Evolutionary conservation across 495 filamentous ascomycete species (phyloP).

Genomic region (Penicillium paradoxum): DNA sequence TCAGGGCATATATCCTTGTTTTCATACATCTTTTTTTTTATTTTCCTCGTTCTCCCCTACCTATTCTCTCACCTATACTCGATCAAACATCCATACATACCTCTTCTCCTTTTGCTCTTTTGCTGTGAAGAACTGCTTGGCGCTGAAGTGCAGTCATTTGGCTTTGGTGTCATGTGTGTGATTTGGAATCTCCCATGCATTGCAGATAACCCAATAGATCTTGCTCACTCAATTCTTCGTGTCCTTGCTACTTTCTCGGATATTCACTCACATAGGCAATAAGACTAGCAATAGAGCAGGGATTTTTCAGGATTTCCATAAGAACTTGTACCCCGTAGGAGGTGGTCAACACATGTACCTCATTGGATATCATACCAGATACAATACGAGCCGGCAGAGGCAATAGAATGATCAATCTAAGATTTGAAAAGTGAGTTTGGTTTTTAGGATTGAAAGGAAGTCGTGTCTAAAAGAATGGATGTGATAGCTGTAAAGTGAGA

Average conservation of each 20-base stretch:
- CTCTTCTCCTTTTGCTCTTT: not conserved
- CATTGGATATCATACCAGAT: too few species aligned
- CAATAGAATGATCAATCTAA: too few species aligned
- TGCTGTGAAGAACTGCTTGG: not conserved
- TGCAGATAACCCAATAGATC: slow-evolving; percentile 18
- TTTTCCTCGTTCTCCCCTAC: slow-evolving; percentile 3
- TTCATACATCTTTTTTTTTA: slow-evolving; percentile 16
- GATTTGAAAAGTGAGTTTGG: too few species aligned
- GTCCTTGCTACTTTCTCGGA: not conserved
- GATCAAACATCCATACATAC: slow-evolving; percentile 18
- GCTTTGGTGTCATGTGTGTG: slow-evolving; percentile 8
- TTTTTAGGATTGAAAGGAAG: too few species aligned
- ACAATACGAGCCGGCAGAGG: too few species aligned
- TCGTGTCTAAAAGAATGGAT: too few species aligned
- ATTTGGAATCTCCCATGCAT: slow-evolving; percentile 13
- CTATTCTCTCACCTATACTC: slow-evolving; percentile 10
- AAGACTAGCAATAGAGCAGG: not conserved
- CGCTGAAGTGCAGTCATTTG: not conserved
- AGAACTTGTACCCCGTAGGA: too few species aligned
- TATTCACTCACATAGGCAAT: not conserved
- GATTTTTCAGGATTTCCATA: not conserved
- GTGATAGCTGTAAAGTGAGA: too few species aligned
- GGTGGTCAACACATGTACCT: too few species aligned
- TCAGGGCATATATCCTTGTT: slow-evolving; percentile 22
- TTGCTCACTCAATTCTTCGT: not conserved